Evolutionary conservation across 2,329 filamentous ascomycete genomes (phyloP), one percentile per base, ranked within the genome.

Genomic region (Colletotrichum endophyticum): DNA sequence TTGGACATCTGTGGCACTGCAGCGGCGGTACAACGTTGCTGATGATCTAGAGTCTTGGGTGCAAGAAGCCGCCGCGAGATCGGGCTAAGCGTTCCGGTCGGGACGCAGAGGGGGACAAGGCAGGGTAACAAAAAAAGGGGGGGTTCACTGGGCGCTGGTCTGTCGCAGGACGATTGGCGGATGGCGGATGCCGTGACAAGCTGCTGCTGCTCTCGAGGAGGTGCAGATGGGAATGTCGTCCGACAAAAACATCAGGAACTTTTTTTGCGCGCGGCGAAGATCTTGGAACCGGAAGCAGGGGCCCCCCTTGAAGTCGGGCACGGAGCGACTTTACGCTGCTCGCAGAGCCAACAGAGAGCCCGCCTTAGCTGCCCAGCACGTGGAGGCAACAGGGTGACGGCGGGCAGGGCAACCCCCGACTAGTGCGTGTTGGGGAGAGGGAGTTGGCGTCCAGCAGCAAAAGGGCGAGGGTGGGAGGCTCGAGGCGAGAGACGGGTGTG

Each of bases 11-110:
- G 39, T 70, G 36, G 61, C 72, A 61, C 59, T 16, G 64, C 28
- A 66, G 34, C 36, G 36, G 66, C 71, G 9, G 71, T 76, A 64
- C 66, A 66, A 77, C 66, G 72, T 67, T 75, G 66, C 66, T 64
- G 66, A 28, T 63, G 75, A 77, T 77, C 75, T 70, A 39, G 36
- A 34, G 72, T 66, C 62, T 67, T 63, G 53, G 36, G 66, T 63
- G 75, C 72, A 67, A 71, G 75, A 67, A 77, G 34, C 75, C 72
- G 72, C 53, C 36, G 53, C 57, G 75, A 74, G 74, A 77, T 77
- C 75, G 75, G 72, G 19, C 56, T 66, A 71, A 30, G 64, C 71
- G 36, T 69, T 56, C 75, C 66, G 28, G 36, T 28, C 22, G 59
- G 73, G 22, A 61, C 70, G 63, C 32, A 53, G 34, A 73, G 59